Conservation (phyloP, 768 basidiomycete genomes). For the Lentinus tigrinus region DNA sequence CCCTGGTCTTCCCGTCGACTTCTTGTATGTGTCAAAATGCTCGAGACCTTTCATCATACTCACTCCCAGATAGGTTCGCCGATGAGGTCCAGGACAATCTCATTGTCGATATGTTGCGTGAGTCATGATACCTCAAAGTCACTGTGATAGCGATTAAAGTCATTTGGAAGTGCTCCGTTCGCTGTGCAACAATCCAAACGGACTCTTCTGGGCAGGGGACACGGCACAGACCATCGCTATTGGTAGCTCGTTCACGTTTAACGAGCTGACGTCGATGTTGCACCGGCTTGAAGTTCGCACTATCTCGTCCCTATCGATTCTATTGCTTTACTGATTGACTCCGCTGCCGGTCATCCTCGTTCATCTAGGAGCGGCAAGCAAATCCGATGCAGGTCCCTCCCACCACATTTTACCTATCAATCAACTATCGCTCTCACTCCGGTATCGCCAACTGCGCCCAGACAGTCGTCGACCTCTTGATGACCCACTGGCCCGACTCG, state of each 20-base stretch:
- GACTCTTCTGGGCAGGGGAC: constrained; percentile 42
- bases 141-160: constrained; percentile 54
- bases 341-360: neutral
- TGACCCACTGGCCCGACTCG: constrained; percentile 56
- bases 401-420: constrained; percentile 52
- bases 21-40: constrained; percentile 44
- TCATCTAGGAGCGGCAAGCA: neutral
- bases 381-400: neutral
- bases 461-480: constrained; percentile 58
- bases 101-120: constrained; percentile 55
- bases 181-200: neutral
- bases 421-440: constrained; percentile 69
- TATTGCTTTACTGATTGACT: neutral
- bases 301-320: neutral
- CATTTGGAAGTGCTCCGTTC: constrained; percentile 21
- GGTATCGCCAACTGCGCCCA: constrained; percentile 73
- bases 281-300: constrained; percentile 53
- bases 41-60: no score
- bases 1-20: constrained; percentile 47
- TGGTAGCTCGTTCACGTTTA: constrained; percentile 69
- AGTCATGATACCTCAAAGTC: constrained; percentile 71
- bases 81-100: constrained; percentile 75
- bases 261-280: constrained; percentile 66
- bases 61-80: constrained; percentile 48
- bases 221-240: constrained; percentile 75